Evolutionary conservation across 441 rosid species (phyloP).

Genomic region (Adansonia rubrostipa): DNA sequence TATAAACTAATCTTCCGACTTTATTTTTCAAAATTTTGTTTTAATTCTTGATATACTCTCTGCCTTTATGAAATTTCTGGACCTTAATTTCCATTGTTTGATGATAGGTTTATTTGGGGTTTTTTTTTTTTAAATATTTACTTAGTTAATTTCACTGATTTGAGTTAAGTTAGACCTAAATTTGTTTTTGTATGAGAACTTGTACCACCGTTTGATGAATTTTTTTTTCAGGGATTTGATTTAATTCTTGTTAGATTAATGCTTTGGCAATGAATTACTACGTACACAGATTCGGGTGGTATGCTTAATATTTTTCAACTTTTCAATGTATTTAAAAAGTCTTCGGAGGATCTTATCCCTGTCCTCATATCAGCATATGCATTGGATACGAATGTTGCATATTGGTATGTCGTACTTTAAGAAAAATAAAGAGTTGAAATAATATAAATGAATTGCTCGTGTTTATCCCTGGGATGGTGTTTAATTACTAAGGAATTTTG

Average conservation of each 20-base stretch:
- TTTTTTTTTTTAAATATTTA: background rate
- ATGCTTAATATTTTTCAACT: too few relatives aligned
- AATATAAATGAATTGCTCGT: background rate
- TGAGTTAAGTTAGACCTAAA: background rate
- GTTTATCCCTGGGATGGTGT: background rate
- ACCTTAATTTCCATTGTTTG: background rate
- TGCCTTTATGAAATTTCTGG: background rate
- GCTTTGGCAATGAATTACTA: background rate
- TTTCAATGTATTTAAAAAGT: too few relatives aligned
- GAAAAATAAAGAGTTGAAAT: too few relatives aligned
- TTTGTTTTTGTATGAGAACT: background rate
- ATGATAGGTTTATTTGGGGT: background rate
- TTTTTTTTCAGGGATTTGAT: background rate
- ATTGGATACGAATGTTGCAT: too few relatives aligned
- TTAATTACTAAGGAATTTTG: background rate
- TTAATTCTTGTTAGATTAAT: background rate
- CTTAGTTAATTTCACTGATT: background rate
- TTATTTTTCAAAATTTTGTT: background rate
- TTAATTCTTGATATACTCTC: background rate
- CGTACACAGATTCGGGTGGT: too few relatives aligned
- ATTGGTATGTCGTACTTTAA: too few relatives aligned
- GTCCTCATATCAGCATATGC: too few relatives aligned
- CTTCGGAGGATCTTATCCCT: too few relatives aligned
- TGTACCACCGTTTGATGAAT: background rate
- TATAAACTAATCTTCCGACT: background rate